Percentiles rank a stretch among this genome's conserved stretches.
These are phyloP conservation scores for Fragosphaeria purpurea DNA, from an alignment of 2,329 filamentous ascomycete species.

Conservation along the genomic window DNA sequence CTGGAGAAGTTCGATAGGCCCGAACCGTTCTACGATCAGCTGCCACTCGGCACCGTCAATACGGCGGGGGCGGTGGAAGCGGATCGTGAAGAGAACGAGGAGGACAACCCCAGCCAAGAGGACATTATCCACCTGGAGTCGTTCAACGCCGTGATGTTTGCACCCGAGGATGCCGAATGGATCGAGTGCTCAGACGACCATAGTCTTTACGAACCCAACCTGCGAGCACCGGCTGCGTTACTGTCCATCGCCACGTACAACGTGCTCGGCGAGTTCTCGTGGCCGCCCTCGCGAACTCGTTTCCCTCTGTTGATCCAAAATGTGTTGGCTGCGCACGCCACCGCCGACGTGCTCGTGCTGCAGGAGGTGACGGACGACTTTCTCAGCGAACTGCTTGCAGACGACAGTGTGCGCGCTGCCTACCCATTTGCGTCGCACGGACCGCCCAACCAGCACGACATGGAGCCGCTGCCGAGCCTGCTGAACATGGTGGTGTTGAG, in stretches of 20 bases:
- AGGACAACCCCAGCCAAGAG: background rate
- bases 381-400: conserved; percentile 41
- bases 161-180: conserved; percentile 7
- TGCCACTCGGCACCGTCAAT: background rate
- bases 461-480: conserved; percentile 47
- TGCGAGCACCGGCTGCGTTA: conserved; percentile 3
- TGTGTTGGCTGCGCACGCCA: conserved; percentile 30
- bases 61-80: background rate
- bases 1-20: conserved; percentile 16
- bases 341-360: conserved; percentile 40
- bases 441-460: conserved; percentile 39
- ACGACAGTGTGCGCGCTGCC: conserved; percentile 31
- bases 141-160: conserved; percentile 5
- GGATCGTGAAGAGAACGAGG: background rate
- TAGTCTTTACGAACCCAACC: conserved; percentile 1
- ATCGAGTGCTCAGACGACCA: conserved; percentile 5
- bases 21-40: conserved; percentile 14
- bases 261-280: conserved; percentile 40
- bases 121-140: conserved; percentile 4
- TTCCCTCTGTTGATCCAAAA: conserved; percentile 34
- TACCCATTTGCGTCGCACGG: conserved; percentile 51
- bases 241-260: conserved; percentile 40
- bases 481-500: conserved; percentile 53
- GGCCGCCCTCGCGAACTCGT: conserved; percentile 31
- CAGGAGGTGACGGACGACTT: conserved; percentile 59